phyloP scores from a whole-genome alignment of 1,139 yeast genomes.

The Candida frijolesensis region DNA sequence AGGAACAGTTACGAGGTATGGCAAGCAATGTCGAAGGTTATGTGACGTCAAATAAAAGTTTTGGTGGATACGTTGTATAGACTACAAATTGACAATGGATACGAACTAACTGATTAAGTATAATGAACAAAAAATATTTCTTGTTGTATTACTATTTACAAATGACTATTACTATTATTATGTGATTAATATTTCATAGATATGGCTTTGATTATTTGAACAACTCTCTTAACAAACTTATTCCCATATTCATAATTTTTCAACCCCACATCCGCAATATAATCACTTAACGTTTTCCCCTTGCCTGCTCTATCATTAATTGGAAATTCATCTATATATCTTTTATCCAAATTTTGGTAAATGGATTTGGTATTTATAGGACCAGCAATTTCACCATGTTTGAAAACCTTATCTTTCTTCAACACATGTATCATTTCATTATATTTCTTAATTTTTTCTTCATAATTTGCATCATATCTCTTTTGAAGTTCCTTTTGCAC shows the following conservation, averaged over 20 bases:
- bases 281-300: conserved; percentile 37
- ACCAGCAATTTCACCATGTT: conserved; percentile 37
- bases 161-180: not conserved
- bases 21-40: conserved; percentile 38
- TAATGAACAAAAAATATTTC: not conserved
- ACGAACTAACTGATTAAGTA: not conserved
- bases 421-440: conserved; percentile 19
- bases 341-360: not conserved
- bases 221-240: conserved; percentile 28
- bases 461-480: conserved; percentile 27
- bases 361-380: conserved; percentile 4
- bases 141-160: not conserved
- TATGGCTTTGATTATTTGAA: conserved; percentile 8
- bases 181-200: conserved; percentile 1
- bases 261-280: conserved; percentile 24
- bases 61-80: conserved; percentile 43
- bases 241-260: conserved; percentile 34
- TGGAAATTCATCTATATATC: conserved; percentile 19
- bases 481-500: conserved; percentile 22
- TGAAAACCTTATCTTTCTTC: conserved; percentile 24
- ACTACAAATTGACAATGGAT: not conserved
- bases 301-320: conserved; percentile 29
- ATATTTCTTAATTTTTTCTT: conserved; percentile 21
- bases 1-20: conserved; percentile 26
- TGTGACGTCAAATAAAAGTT: conserved; percentile 35